Base-by-base conservation (phyloP, 163 green algal species). In the Scenedesmus sp. region DNA sequence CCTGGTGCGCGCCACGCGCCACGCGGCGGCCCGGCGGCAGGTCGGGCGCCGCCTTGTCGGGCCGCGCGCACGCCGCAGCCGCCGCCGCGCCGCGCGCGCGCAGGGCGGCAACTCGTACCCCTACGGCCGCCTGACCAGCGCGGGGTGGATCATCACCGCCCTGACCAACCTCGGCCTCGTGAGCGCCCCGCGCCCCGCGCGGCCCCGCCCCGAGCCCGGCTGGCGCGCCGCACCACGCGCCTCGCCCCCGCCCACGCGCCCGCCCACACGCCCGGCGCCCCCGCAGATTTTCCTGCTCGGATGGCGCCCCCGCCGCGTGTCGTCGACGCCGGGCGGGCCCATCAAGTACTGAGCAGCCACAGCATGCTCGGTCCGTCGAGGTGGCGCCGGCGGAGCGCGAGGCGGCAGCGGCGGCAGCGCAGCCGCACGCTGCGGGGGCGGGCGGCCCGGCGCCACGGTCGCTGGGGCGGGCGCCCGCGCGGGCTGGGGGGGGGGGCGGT, bases 201-300 rank as follows among this genome's bases (percentile, higher is more conserved):
- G 18, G 39, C 39, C 7, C 39, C 39, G 39, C 39, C 39, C 6
- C 39, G 7, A 60, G 51, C n/a, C 9, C 20, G n/a, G 9, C 6
- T 60, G 9, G n/a, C 51, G 6, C 22, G 51, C 51, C n/a, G 22
- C n/a, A 13, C 51, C n/a, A 4, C 51, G n/a, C 51, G 6, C 51
- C n/a, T 60, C n/a, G 7, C 51, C 5, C 6, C 51, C 6, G 10
- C 39, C 6, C 18, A 28, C 51, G 6, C 51, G 9, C 5, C 51
- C 20, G 10, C 66, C 14, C 53, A 28, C 54, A 77, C 66, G 36
- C 69, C 66, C 14, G 69, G 24, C 0, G 26, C 66, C 14, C n/a
- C n/a, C n/a, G n/a, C n/a, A n/a, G n/a, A 77, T 77, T 36, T 77
- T 77, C 51, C 33, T 66, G 53, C 54, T 77, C 36, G 69, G 69